Evolutionary conservation across 768 basidiomycete genomes (phyloP), one percentile per base, ranked within the genome.

Genomic region (Megacollybia marginata): DNA sequence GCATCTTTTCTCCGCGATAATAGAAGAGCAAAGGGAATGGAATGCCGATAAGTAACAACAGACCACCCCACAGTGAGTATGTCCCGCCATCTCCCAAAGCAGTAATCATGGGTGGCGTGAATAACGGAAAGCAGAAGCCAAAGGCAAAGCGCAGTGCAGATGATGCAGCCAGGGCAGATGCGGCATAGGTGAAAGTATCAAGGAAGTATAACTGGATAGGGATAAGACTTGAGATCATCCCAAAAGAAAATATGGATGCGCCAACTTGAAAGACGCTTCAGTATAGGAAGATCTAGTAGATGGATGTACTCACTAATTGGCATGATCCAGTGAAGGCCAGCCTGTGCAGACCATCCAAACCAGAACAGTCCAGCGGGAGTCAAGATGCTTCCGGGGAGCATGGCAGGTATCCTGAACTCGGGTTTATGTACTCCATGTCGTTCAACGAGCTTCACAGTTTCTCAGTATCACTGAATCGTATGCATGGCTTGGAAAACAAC

Each of bases 331-430:
- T 88, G 85, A 0, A 78, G 54, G 43, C 65, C 64, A 0, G 78
- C 76, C 51, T 83, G 68, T 4, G 85, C 86, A n/a, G 85, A 84
- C 87, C 86, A 89, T 16, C 87, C 87, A 57, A 85, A 89, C 86
- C 86, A 86, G 18, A 48, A 40, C 18, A 44, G n/a, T 5, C 44
- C 44, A 13, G 23, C 28, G 44, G 44, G 44, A 15, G 28, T 31
- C 13, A 44, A 13, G 13, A 44, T 16, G 28, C 18, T 19, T 13
- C 44, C 44, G n/a, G 28, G 18, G 9, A 44, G 23, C 44, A 44
- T 19, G 44, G 44, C 44, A 16, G 44, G 44, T 16, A 44, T 44
- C 23, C 44, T 44, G 44, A 44, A 44, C 28, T 44, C 44, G 28
- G 44, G 44, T 31, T 44, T 44, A 44, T 31, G 18, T 23, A 44